These are phyloP conservation scores for Cutaneotrichosporon sp. DNA, from an alignment of 1,284 basidiomycete species.

Conservation along the genomic window DNA sequence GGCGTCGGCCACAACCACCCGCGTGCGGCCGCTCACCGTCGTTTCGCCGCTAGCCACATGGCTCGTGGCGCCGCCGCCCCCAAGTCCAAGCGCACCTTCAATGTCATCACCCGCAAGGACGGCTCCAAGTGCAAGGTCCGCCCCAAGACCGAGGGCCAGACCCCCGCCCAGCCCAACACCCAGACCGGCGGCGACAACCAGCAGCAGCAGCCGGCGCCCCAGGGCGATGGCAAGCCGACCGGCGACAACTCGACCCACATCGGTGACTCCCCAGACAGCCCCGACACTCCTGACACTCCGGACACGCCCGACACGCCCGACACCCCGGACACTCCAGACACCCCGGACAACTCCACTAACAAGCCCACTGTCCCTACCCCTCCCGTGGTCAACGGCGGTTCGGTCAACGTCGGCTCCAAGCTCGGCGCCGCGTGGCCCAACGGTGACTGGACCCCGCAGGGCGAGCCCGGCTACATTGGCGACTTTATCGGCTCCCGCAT, in stretches of 20 bases:
- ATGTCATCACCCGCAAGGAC: slow-evolving; percentile 24
- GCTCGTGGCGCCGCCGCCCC: slow-evolving; percentile 4
- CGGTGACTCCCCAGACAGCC: background rate
- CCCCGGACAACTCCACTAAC: background rate
- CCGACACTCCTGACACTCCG: background rate
- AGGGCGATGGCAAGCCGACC: background rate
- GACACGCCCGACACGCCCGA: background rate
- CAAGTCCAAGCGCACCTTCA: slow-evolving; percentile 35
- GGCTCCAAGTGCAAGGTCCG: slow-evolving; percentile 42
- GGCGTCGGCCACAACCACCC: slow-evolving; percentile 6
- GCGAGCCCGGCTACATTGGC: slow-evolving; percentile 48
- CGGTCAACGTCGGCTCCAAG: slow-evolving; percentile 49
- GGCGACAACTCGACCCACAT: background rate
- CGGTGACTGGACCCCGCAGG: slow-evolving; percentile 27
- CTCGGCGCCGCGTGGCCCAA: slow-evolving; percentile 63
- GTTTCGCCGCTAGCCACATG: background rate
- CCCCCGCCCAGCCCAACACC: background rate
- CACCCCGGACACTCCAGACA: too few species aligned
- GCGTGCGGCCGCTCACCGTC: background rate
- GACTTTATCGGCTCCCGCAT: slow-evolving; percentile 16
- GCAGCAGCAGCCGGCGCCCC: background rate
- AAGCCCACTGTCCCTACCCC: background rate
- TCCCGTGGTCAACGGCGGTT: slow-evolving; percentile 2
- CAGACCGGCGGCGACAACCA: too few species aligned
- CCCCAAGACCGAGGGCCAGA: slow-evolving; percentile 19